Base-by-base conservation (phyloP, 495 filamentous ascomycete species). In the Penicillium daleae region DNA sequence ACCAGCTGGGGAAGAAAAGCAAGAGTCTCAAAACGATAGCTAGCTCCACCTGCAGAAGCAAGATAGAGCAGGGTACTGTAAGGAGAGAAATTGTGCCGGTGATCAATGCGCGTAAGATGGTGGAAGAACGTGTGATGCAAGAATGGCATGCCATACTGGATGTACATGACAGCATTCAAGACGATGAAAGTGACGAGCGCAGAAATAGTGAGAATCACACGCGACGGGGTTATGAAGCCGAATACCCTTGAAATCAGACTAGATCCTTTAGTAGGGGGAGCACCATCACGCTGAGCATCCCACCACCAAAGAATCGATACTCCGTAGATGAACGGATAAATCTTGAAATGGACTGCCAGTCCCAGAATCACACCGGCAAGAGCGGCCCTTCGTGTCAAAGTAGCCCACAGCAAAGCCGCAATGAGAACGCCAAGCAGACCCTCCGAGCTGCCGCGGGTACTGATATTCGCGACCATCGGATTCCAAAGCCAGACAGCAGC, bases 381-480 rank as follows among this genome's bases (percentile, higher is more conserved):
- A 13, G 74, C 64, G 33, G 90, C 78, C 33, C 78, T 77, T 53
- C 76, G 74, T 58, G 83, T 76, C 49, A 90, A 72, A 6, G 92
- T 85, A 0, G 92, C 90, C 91, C 92, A 97, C 29, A 99, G 71
- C 31, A 99, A 67, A 3, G 85, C 89, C 44, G 88, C 85, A 22
- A 96, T 90, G 70, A 97, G 82, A 3, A 96, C 90, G 2, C 90
- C 91, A 13, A 99, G 75, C 6, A 99, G 71, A 0, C 96, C 96
- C 74, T 99, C 95, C 0, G 92, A 96, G 72, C 92, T 97, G 1
- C 95, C 95, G 33, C 95, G 78, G 22, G 95, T 97, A 72, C 90
- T 95, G 66, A 99, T 98, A 42, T 91, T 91, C 0, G 96, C 96
- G 17, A 98, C 96, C 92, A 99, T 97, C 0, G 95, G 95, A 68